phyloP scores from a whole-genome alignment of 2,329 filamentous ascomycete genomes.

The Alternaria brassicicola region DNA sequence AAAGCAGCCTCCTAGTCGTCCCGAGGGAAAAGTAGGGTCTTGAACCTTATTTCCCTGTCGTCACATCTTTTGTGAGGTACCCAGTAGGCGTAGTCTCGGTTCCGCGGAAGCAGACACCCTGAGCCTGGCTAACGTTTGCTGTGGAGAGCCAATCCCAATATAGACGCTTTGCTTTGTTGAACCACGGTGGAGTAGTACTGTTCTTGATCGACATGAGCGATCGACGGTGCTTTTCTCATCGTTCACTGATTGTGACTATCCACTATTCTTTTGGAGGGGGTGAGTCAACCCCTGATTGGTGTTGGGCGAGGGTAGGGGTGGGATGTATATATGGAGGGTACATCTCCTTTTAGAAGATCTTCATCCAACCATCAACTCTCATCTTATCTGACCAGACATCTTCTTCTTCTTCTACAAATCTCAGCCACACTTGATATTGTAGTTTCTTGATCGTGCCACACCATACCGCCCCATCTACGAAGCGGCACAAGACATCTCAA shows the following conservation, averaged over 20 bases:
- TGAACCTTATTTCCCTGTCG: constrained; percentile 5
- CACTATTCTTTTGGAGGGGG: constrained; percentile 1
- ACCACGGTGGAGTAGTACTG: not conserved
- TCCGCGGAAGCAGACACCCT: constrained; percentile 1
- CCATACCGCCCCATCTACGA: not conserved
- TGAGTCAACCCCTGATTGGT: constrained; percentile 1
- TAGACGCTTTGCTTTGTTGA: not conserved
- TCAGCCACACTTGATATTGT: not conserved
- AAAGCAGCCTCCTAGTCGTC: not conserved
- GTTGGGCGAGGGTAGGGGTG: not conserved
- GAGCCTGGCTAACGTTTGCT: not conserved
- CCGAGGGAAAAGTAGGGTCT: constrained; percentile 1
- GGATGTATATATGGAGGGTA: not conserved
- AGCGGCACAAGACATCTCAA: not conserved
- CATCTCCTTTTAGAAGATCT: not conserved
- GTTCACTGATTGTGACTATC: constrained; percentile 1
- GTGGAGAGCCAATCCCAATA: not conserved
- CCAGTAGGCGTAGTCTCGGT: not conserved
- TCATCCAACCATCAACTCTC: constrained; percentile 1
- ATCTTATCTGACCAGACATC: not conserved
- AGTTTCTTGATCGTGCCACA: not conserved
- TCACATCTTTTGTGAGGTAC: constrained; percentile 1
- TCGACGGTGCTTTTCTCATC: constrained; percentile 1
- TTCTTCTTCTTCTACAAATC: not conserved
- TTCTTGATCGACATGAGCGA: not conserved